Conservation (phyloP, 2,329 filamentous ascomycete species). For the Penicillium sp. region DNA sequence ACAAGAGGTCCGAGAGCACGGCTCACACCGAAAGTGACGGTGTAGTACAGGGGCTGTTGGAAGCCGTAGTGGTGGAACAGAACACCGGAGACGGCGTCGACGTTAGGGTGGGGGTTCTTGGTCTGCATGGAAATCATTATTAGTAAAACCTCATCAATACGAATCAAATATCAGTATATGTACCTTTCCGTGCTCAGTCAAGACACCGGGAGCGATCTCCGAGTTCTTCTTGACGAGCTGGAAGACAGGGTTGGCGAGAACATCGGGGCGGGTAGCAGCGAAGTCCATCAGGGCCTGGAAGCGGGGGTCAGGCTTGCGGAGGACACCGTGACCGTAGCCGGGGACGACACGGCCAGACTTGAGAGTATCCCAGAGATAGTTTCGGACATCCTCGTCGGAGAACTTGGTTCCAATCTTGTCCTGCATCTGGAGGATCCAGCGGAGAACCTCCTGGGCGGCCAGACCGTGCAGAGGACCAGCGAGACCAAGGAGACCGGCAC, state of each 20-base stretch:
- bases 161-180: conserved; percentile 11
- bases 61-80: conserved; percentile 98
- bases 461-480: conserved; percentile 93
- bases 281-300: conserved; percentile 98
- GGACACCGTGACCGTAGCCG: conserved; percentile 92
- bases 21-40: conserved; percentile 68
- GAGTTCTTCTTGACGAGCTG: conserved; percentile 92
- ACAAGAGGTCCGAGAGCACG: conserved; percentile 81
- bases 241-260: conserved; percentile 86
- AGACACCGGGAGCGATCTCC: conserved; percentile 83
- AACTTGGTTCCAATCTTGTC: conserved; percentile 77
- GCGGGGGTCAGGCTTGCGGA: conserved; percentile 94
- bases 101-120: conserved; percentile 97
- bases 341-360: conserved; percentile 93
- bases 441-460: conserved; percentile 93
- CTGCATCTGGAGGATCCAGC: conserved; percentile 97
- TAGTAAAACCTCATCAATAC: not conserved
- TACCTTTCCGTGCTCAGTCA: conserved; percentile 90
- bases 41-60: conserved; percentile 95
- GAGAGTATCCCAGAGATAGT: conserved; percentile 90
- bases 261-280: conserved; percentile 79
- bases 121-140: conserved; percentile 56
- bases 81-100: conserved; percentile 89
- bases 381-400: conserved; percentile 77
- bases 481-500: conserved; percentile 90